Percentiles rank a stretch among this genome's conserved stretches.
Evolutionary conservation across 2,329 filamentous ascomycete genomes (phyloP).

Genomic region (Penicillium sp.): DNA sequence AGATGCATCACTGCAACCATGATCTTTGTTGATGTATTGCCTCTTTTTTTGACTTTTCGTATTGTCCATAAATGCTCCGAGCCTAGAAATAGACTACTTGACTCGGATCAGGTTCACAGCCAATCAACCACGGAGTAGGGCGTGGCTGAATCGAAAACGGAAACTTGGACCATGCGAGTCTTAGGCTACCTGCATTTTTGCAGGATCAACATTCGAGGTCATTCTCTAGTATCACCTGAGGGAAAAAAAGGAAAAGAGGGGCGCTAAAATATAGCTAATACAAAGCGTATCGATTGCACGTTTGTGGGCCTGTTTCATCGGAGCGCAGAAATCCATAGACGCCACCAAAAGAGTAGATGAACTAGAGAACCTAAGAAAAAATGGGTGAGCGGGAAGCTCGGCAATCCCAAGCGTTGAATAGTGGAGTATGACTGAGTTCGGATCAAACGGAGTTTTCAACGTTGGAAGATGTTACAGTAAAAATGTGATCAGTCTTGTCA

Average conservation of each 20-base stretch:
- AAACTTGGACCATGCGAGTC: background rate
- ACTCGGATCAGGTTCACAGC: background rate
- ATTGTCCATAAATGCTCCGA: constrained; percentile 14
- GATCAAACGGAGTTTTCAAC: background rate
- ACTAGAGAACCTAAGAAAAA: background rate
- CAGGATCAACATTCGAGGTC: constrained; percentile 14
- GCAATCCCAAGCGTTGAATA: constrained; percentile 21
- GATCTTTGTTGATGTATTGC: background rate
- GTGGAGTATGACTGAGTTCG: constrained; percentile 13
- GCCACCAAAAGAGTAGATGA: constrained; percentile 15
- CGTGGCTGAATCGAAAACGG: background rate
- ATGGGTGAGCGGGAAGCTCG: constrained; percentile 22
- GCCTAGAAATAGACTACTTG: constrained; percentile 7
- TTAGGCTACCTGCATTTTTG: constrained; percentile 15
- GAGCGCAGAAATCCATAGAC: constrained; percentile 5
- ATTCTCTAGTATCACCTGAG: constrained; percentile 20
- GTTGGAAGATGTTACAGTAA: constrained; percentile 1
- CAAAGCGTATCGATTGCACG: constrained; percentile 6
- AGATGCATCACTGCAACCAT: constrained; percentile 25
- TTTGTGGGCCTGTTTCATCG: constrained; percentile 12
- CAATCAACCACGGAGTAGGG: background rate
- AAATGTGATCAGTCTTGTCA: background rate
- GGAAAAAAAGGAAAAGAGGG: constrained; percentile 1
- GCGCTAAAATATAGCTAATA: constrained; percentile 5
- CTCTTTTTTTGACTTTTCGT: constrained; percentile 1